Base-by-base conservation (phyloP, 75 land plant species). In the Selaginella tamariscina region DNA sequence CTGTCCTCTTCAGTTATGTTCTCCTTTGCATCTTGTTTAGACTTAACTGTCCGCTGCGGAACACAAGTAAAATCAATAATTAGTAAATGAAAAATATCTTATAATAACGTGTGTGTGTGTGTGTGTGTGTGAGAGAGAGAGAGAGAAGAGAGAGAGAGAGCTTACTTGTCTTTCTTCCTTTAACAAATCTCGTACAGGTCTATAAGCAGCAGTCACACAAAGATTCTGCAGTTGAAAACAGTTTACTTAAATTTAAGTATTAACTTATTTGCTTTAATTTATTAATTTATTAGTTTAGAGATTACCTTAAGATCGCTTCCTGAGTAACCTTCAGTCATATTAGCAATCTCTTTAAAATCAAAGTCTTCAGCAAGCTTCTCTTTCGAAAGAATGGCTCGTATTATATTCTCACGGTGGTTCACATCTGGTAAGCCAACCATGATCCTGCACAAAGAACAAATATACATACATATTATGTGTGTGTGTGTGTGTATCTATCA, bases 251-350 rank as follows among this genome's bases (percentile, higher is more conserved):
- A 11, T 49, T 11, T 49, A 11, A 49, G 54, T 20, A 20, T 11
- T 24, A 63, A 33, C 33, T 33, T 22, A 9, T n/a, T n/a, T n/a
- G n/a, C n/a, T n/a, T n/a, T n/a, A n/a, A n/a, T n/a, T n/a, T n/a
- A n/a, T n/a, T n/a, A n/a, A n/a, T n/a, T n/a, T n/a, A n/a, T n/a
- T n/a, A n/a, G n/a, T n/a, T n/a, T n/a, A n/a, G n/a, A n/a, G n/a
- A n/a, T n/a, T 56, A 72, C 95, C 95, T 87, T 89, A n/a, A 89
- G 82, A 74, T 89, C 91, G 74, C 91, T 89, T 55, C 91, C 91
- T 54, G 78, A 82, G 33, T 81, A 89, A 27, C 95, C 91, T 79
- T 89, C 91, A 30, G 95, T 89, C 87, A 89, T 77, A 0, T 66
- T 66, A 44, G 95, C 91, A 71, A 82, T 77, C 70, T 87, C 95